Base-by-base conservation (phyloP, 2,329 filamentous ascomycete species). In the Apiospora phragmitis region DNA sequence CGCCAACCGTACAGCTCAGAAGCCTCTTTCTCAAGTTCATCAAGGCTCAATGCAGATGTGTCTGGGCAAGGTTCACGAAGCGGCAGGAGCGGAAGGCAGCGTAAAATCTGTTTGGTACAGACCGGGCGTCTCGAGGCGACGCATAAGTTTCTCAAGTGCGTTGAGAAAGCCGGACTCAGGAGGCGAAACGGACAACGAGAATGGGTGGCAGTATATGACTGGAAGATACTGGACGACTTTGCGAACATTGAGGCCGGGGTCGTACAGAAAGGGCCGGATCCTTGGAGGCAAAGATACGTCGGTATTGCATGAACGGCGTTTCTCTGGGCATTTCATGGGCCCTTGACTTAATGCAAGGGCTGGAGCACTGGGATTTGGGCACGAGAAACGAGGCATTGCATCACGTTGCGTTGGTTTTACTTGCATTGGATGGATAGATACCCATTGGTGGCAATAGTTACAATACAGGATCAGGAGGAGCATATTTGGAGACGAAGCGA, bases 181-280 rank as follows among this genome's bases (percentile, higher is more conserved):
- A 75, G 74, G 12, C 75, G 75, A 3, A 74, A 76, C 2, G 79
- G 79, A 5, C 73, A 74, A 38, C 76, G 80, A 7, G 79, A 80
- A 12, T 83, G 80, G 78, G 80, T 85, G 1, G 78, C 79, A 7
- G 79, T 86, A 1, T 85, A 85, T 69, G 85, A 87, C 73, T 87
- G 85, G 85, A 79, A 83, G 5, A 75, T 86, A 6, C 71, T 87
- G 65, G 78, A 81, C 42, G 79, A 82, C 26, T 74, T 87, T 12
- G 79, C 78, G 2, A 81, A 81, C 43, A 70, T 80, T 59, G 85
- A 88, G 69, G 78, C 80, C 59, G 76, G 80, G 5, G 38, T 73
- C 73, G 24, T 80, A 80, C 65, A 75, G 78, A 65, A 80, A 80
- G 24, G 83, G 77, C 67, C 74, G 26, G 81, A 83, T 72, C 83